Evolutionary conservation across 176 grass and related monocot species (phyloP).

Genomic region (Rhynchospora tenuis): DNA sequence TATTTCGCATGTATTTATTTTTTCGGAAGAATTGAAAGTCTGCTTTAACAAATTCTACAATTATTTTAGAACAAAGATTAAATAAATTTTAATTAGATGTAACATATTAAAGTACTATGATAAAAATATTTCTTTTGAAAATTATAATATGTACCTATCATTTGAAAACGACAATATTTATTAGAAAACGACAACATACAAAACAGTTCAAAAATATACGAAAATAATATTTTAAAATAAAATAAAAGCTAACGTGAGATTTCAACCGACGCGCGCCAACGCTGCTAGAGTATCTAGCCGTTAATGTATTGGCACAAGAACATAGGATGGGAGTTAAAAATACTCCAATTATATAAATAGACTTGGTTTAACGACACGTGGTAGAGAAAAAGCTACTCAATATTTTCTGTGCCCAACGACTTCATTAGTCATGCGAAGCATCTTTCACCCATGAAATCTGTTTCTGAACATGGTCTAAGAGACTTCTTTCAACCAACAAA

Average conservation of each 20-base stretch:
- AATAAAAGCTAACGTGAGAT: not conserved
- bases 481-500: not conserved
- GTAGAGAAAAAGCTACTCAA: not conserved
- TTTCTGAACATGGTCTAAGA: not conserved
- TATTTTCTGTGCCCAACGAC: constrained; percentile 20
- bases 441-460: not conserved
- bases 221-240: not conserved
- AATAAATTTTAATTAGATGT: not conserved
- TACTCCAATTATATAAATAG: not conserved
- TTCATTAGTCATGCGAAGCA: not conserved
- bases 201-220: not conserved
- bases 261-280: not conserved
- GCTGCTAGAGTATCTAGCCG: not conserved
- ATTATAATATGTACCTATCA: not conserved
- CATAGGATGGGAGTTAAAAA: not conserved
- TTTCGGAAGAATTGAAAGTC: no score
- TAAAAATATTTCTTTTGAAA: not conserved
- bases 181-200: not conserved
- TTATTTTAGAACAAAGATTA: not conserved
- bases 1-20: no score
- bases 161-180: not conserved
- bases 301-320: not conserved
- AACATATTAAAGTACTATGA: not conserved
- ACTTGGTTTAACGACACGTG: constrained; percentile 9
- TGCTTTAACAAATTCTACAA: no score